Conservation (phyloP, 192 early-diverging fungal species). For the Diversispora eburnea region DNA sequence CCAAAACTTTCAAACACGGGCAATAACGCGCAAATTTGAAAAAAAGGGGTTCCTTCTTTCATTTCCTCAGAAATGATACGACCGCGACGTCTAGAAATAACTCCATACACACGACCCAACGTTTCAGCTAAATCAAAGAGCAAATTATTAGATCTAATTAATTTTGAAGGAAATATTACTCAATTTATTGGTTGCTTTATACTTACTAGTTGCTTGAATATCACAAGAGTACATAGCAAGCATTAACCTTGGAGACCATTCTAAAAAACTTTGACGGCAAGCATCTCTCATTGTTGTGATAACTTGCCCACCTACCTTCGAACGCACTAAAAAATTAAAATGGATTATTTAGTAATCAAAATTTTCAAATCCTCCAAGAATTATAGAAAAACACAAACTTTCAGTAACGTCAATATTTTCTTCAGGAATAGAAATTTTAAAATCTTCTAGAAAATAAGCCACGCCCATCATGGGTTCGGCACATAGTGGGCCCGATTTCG, state of each 20-base stretch:
- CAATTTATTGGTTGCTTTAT: not conserved
- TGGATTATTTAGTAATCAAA: not conserved
- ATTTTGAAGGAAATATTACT: too few relatives aligned
- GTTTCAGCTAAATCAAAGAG: constrained; percentile 62
- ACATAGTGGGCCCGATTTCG: constrained; percentile 86
- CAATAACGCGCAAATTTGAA: constrained; percentile 78
- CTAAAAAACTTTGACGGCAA: constrained; percentile 77
- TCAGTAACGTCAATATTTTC: constrained; percentile 35
- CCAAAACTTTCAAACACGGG: constrained; percentile 99
- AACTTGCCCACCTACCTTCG: constrained; percentile 73
- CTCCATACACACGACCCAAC: constrained; percentile 93
- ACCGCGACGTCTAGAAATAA: constrained; percentile 86
- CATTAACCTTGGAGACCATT: constrained; percentile 92
- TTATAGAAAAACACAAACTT: constrained; percentile 28
- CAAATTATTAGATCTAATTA: too few relatives aligned
- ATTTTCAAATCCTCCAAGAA: not conserved
- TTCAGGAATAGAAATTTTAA: constrained; percentile 38
- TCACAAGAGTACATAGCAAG: constrained; percentile 97
- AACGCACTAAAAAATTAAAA: constrained; percentile 32
- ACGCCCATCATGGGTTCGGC: constrained; percentile 90
- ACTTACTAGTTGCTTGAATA: constrained; percentile 83
- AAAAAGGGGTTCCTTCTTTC: constrained; percentile 97
- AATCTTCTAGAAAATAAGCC: constrained; percentile 67
- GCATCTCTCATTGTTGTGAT: constrained; percentile 84
- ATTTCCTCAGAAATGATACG: constrained; percentile 93